phyloP scores from a whole-genome alignment of 257 asterid species.

The Solanum piurae region DNA sequence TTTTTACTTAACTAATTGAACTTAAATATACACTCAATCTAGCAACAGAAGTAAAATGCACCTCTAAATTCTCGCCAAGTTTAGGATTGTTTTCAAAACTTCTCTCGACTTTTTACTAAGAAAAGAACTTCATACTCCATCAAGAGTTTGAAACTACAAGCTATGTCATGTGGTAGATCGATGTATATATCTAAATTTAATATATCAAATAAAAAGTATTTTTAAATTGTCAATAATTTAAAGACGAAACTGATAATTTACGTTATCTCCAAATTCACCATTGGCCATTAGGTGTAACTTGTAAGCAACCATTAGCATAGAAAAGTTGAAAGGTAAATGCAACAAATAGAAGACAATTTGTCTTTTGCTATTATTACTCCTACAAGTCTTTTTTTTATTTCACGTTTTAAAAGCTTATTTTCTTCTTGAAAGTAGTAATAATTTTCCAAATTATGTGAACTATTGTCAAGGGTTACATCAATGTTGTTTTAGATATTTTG shows the following conservation, averaged over 20 bases:
- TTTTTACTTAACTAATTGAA: no score
- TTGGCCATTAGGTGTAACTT: background rate
- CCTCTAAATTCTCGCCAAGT: no score
- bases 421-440: background rate
- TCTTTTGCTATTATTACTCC: background rate
- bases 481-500: background rate
- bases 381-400: background rate
- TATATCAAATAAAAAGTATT: no score
- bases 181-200: no score
- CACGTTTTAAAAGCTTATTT: background rate
- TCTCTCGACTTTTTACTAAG: fast-evolving
- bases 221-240: no score
- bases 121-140: no score
- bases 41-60: no score
- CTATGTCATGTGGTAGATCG: no score
- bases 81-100: no score
- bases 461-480: background rate
- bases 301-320: background rate
- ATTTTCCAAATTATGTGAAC: background rate
- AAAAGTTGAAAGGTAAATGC: background rate
- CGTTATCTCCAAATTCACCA: background rate
- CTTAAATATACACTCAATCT: no score
- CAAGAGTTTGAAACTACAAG: no score
- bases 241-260: no score
- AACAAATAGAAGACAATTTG: background rate